Base-by-base conservation (phyloP, 169 alveolate genomes). In the Cryptosporidium sp. region DNA sequence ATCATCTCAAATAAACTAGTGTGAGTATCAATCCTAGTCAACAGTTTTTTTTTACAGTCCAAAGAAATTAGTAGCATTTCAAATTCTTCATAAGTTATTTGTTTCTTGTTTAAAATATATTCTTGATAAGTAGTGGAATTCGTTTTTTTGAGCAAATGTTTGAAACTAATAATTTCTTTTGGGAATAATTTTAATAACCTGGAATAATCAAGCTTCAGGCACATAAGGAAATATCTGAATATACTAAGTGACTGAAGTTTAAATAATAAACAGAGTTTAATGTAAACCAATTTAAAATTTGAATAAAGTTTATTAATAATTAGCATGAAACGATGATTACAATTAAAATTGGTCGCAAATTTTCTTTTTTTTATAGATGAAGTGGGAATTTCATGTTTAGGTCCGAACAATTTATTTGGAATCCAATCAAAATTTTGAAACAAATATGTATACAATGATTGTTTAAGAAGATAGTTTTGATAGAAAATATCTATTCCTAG, bases 1-100 rank as follows among this genome's bases (percentile, higher is more conserved):
- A 37, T 35, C 3, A 59, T n/a, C 35, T 16, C 51, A 35, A 55
- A 33, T 3, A 73, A 31, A 10, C 23, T n/a, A 6, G 86, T 73
- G 14, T 23, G 55, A 10, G 37, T 10, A 1, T 21, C 39, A 31
- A 73, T 45, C 21, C 29, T 59, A 16, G 37, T 62, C 9, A 69
- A 21, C 9, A 69, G 0, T 41, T 23, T 69, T 41, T 14, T 69
- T 1, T 73, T 69, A 5, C 18, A 51, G 51, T 73, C 86, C 23
- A 73, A 43, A 18, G 86, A 73, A 51, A 37, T 33, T 7, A 73
- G 26, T 73, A 73, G 35, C 68, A 10, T 51, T 21, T 73, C 86
- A 51, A 73, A 73, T 18, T 73, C 86, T 18, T 52, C 41, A 58
- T 73, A 73, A 37, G 43, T n/a, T 55, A 73, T 9, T 26, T 73